Conservation (phyloP, 2,329 filamentous ascomycete species). For the Exutisphaerella laricina region DNA sequence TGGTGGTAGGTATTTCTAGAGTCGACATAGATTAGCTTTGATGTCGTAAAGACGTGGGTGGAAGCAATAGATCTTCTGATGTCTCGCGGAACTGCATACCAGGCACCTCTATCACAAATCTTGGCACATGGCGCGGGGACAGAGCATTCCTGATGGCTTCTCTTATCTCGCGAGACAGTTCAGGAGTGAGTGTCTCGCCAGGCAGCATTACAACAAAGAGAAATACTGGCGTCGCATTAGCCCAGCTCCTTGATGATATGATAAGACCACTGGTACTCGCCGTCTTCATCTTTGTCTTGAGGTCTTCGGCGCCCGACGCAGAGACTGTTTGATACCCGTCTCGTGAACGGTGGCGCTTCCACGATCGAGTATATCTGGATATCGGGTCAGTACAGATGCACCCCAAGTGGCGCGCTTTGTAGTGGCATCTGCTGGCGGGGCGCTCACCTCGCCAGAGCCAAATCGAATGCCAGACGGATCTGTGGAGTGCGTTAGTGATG, state of each 20-base stretch:
- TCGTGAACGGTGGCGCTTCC: conserved; percentile 38
- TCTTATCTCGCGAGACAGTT: conserved; percentile 24
- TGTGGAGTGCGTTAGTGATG: conserved; percentile 3
- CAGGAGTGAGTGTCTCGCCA: conserved; percentile 25
- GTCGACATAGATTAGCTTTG: no score
- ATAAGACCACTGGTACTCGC: background rate
- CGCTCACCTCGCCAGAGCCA: conserved; percentile 36
- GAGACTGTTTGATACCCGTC: conserved; percentile 35
- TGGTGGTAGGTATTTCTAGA: conserved; percentile 42
- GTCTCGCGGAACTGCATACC: no score
- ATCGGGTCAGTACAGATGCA: background rate
- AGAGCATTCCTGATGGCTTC: conserved; percentile 25
- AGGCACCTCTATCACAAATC: conserved; percentile 33
- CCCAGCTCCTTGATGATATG: background rate
- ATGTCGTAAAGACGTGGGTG: no score
- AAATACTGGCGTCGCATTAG: conserved; percentile 33
- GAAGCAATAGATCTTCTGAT: no score
- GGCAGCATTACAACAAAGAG: conserved; percentile 37
- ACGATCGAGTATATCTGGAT: conserved; percentile 42
- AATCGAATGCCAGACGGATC: conserved; percentile 46
- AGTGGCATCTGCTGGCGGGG: background rate
- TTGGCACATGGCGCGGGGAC: conserved; percentile 39
- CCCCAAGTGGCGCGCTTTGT: background rate
- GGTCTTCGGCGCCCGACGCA: conserved; percentile 37
- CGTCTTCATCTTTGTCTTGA: conserved; percentile 31